Conservation (phyloP, 2,329 filamentous ascomycete genomes). For the Diaporthe helianthi region DNA sequence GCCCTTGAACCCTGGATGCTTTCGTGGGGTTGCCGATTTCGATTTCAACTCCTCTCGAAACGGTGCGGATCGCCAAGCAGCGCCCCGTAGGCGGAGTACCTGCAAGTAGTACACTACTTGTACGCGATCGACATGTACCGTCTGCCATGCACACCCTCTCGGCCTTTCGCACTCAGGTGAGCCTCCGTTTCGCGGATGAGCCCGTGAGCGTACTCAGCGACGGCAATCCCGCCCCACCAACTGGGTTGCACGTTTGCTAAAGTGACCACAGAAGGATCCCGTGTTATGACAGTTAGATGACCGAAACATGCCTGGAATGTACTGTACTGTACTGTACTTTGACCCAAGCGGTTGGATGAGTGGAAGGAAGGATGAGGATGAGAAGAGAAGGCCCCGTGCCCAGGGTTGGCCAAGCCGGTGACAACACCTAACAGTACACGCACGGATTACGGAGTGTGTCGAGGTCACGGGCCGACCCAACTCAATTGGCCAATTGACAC, state of each 20-base stretch:
- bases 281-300: not conserved
- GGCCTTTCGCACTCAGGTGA: slow-evolving; percentile 14
- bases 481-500: not conserved
- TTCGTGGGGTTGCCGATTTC: slow-evolving; percentile 29
- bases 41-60: slow-evolving; percentile 17
- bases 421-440: slow-evolving; percentile 29
- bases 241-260: slow-evolving; percentile 3
- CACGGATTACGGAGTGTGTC: too few relatives aligned
- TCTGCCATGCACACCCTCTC: too few relatives aligned
- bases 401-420: slow-evolving; percentile 31
- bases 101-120: not conserved
- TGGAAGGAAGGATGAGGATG: not conserved
- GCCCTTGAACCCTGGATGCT: slow-evolving; percentile 25
- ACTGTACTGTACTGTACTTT: too few relatives aligned
- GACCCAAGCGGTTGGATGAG: not conserved
- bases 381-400: too few relatives aligned
- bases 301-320: too few relatives aligned
- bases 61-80: slow-evolving; percentile 23
- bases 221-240: slow-evolving; percentile 6
- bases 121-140: slow-evolving; percentile 9
- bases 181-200: slow-evolving; percentile 6
- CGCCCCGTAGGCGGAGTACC: not conserved
- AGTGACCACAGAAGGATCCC: not conserved
- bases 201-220: not conserved
- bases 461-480: slow-evolving; percentile 8